These are phyloP conservation scores for Fusarium sacchari DNA, from an alignment of 2,329 filamentous ascomycete genomes.

Conservation along the genomic window DNA sequence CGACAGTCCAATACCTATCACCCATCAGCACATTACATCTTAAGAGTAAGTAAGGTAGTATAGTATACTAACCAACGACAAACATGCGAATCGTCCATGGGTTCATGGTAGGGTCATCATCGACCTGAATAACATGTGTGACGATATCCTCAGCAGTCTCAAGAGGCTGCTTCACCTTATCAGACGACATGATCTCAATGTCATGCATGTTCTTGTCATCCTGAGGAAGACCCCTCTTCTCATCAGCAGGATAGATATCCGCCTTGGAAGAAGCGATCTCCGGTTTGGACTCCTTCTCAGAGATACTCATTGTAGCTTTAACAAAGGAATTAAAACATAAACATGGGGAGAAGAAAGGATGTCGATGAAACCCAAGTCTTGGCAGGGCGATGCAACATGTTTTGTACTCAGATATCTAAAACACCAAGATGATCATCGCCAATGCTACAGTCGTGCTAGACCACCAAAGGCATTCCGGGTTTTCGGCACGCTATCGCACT, in stretches of 20 bases:
- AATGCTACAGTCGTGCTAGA: not conserved
- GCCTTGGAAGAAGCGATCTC: not conserved
- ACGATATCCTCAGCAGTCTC: constrained; percentile 35
- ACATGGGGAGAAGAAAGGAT: not conserved
- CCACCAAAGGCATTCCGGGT: not conserved
- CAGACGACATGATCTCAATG: constrained; percentile 7
- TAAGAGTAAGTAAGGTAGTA: accelerated
- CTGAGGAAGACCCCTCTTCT: constrained; percentile 1
- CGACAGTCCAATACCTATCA: constrained; percentile 31
- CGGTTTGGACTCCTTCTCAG: not conserved
- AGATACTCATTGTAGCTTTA: not conserved
- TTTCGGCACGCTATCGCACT: constrained; percentile 18
- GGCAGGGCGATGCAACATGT: not conserved
- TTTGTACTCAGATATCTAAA: constrained; percentile 5
- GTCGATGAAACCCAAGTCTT: not conserved
- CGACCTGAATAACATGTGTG: constrained; percentile 40
- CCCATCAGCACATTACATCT: not conserved
- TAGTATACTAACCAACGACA: constrained; percentile 25
- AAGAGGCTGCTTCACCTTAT: not conserved
- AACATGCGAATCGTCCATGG: constrained; percentile 41
- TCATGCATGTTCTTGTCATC: constrained; percentile 6
- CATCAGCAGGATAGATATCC: constrained; percentile 9
- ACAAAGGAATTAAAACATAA: not conserved
- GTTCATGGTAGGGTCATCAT: constrained; percentile 36
- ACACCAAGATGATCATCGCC: not conserved